Evolutionary conservation across 1,284 basidiomycete species (phyloP), one percentile per base, ranked within the genome.

Genomic region (Athelia psychrophila): DNA sequence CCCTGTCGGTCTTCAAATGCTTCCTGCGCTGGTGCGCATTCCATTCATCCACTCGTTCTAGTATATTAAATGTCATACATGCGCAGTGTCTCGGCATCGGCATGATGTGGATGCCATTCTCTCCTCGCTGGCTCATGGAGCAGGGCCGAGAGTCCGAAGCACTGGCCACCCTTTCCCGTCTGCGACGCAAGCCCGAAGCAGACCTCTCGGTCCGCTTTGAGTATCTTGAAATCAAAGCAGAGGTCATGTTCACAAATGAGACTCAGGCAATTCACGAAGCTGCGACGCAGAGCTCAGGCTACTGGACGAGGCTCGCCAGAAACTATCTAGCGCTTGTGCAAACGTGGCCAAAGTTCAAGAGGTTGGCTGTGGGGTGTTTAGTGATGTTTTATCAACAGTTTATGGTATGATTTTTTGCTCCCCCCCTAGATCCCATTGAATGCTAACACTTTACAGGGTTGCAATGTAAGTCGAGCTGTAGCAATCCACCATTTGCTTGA

Each of bases 91-190:
- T 70, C 48, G 66, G 62, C 12, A 50, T 69, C 30, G 66, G 67
- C 47, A 71, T 71, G 67, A 46, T 51, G 20, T 59, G 65, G 42
- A 65, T 70, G 59, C 67, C 69, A 42, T 69, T 60, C 49, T 68
- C 63, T 18, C 67, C 69, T 10, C 68, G 67, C 53, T 69, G 67
- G 67, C 50, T 77, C 44, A 66, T 65, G 56, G 67, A 69, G 42
- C 53, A 58, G 46, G 66, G 62, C 2, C 64, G 65, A 8, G 61
- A 71, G 38, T 58, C 58, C n/a, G 62, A 72, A 45, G 68, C 71
- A 5, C 52, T 66, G 15, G 44, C 53, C 10, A 64, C 62, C 8
- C 42, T 68, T 19, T 61, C 64, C 4, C 47, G 54, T 48, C 45
- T 68, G 25, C 63, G 66, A 54, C 58, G 53, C 20, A 66, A 56